These are phyloP conservation scores for Botryobasidium botryosum DNA, from an alignment of 768 basidiomycete species.

Conservation along the genomic window DNA sequence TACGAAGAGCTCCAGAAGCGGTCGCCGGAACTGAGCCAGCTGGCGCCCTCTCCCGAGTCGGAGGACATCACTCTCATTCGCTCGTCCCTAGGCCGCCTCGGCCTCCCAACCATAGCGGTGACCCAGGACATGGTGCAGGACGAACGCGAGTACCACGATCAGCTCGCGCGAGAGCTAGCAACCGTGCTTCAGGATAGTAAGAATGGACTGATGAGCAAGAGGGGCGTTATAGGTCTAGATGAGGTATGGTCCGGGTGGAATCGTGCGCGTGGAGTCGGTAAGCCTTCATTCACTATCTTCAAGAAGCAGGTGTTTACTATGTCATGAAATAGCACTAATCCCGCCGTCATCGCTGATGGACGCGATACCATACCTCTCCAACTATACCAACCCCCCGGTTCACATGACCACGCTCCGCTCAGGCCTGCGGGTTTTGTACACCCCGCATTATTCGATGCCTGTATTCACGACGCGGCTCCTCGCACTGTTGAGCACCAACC, in stretches of 20 bases:
- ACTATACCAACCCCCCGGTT: constrained; percentile 51
- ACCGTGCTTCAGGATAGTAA: constrained; percentile 39
- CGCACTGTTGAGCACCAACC: constrained; percentile 24
- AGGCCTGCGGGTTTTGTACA: constrained; percentile 68
- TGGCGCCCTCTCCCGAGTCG: constrained; percentile 32
- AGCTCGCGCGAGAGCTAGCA: constrained; percentile 69
- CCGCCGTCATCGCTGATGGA: constrained; percentile 77
- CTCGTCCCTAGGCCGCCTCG: constrained; percentile 77
- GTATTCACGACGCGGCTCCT: constrained; percentile 55
- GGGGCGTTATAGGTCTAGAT: constrained; percentile 56
- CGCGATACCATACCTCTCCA: constrained; percentile 48
- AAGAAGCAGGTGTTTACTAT: neutral
- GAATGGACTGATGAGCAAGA: constrained; percentile 11
- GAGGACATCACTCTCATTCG: constrained; percentile 80
- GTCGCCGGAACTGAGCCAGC: constrained; percentile 5
- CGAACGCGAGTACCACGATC: constrained; percentile 61
- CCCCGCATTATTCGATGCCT: constrained; percentile 50
- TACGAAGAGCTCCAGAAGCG: constrained; percentile 14
- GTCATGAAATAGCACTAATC: constrained; percentile 53
- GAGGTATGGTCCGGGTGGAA: constrained; percentile 96
- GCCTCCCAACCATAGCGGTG: constrained; percentile 64
- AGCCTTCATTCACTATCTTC: constrained; percentile 16
- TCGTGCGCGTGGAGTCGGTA: constrained; percentile 78
- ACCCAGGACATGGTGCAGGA: constrained; percentile 80
- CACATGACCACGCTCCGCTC: constrained; percentile 44